These are phyloP conservation scores for Rubus idaeus DNA, from an alignment of 306 rosid genomes.

Conservation along the genomic window DNA sequence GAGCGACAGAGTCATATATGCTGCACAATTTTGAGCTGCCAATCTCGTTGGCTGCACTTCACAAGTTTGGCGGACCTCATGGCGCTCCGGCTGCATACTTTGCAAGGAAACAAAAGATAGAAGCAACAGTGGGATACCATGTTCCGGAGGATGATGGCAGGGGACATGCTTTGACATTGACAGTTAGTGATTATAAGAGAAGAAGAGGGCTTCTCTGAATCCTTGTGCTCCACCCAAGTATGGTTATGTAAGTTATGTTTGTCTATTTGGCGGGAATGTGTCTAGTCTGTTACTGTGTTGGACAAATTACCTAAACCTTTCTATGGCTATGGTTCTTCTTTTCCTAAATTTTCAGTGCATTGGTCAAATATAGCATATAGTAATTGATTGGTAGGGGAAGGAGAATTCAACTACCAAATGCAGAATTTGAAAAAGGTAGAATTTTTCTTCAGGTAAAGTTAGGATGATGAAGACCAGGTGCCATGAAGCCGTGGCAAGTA, in stretches of 20 bases:
- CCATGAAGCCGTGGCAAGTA: not conserved
- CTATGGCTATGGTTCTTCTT: not conserved
- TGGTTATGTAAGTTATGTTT: not conserved
- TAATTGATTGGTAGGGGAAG: not conserved
- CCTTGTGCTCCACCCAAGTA: not conserved
- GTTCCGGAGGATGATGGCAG: conserved; percentile 46
- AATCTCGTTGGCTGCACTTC: conserved; percentile 47
- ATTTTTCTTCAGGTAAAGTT: not conserved
- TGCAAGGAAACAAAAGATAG: conserved; percentile 56
- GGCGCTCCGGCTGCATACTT: conserved; percentile 46
- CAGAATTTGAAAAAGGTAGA: not conserved
- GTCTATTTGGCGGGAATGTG: not conserved
- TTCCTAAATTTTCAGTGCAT: not conserved
- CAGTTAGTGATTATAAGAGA: conserved; percentile 64
- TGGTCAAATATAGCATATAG: not conserved
- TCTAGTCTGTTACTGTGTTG: not conserved
- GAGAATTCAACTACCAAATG: not conserved
- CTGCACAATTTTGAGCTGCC: conserved; percentile 55
- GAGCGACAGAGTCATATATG: conserved; percentile 42
- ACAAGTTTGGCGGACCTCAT: conserved; percentile 46
- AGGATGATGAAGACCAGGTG: not conserved
- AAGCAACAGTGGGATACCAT: conserved; percentile 54
- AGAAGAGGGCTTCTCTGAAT: conserved; percentile 60
- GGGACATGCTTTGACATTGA: conserved; percentile 44
- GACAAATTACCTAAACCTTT: not conserved